Percentiles rank a stretch among this genome's conserved stretches.
phyloP scores from a whole-genome alignment of 2,329 filamentous ascomycete species.

The Fusarium verticillioides region DNA sequence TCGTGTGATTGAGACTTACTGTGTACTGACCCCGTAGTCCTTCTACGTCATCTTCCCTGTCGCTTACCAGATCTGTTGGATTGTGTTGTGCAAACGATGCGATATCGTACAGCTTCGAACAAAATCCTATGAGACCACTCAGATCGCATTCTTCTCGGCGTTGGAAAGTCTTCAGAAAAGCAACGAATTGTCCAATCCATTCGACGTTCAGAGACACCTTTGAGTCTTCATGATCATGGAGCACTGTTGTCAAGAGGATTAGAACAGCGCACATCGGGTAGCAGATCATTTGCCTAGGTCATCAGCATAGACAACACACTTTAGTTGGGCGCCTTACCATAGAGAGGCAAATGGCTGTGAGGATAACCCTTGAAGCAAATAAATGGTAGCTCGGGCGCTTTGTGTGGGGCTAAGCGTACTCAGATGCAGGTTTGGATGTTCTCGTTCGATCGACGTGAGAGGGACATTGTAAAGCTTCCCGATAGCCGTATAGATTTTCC shows the following conservation, averaged over 20 bases:
- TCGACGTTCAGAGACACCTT: accelerated
- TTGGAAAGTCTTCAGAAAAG: neutral
- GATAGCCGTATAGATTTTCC: neutral
- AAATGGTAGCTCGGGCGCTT: neutral
- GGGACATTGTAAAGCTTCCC: neutral
- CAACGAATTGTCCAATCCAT: neutral
- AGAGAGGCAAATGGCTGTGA: neutral
- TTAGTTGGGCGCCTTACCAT: neutral
- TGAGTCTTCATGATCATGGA: accelerated
- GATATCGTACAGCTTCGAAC: neutral
- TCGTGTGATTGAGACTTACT: accelerated
- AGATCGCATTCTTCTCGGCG: neutral
- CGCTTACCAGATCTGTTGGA: accelerated
- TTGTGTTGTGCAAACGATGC: neutral
- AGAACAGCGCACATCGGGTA: neutral
- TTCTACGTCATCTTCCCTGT: accelerated
- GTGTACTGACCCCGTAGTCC: accelerated
- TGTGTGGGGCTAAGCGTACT: neutral
- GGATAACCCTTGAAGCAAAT: neutral
- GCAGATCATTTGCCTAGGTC: neutral
- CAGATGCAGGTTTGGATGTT: neutral
- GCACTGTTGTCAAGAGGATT: neutral
- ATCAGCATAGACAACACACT: neutral
- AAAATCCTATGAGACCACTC: neutral
- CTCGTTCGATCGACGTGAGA: neutral